Evolutionary conservation across 495 filamentous ascomycete species (phyloP), one percentile per base, ranked within the genome.

Genomic region (Neurospora tetraspora): DNA sequence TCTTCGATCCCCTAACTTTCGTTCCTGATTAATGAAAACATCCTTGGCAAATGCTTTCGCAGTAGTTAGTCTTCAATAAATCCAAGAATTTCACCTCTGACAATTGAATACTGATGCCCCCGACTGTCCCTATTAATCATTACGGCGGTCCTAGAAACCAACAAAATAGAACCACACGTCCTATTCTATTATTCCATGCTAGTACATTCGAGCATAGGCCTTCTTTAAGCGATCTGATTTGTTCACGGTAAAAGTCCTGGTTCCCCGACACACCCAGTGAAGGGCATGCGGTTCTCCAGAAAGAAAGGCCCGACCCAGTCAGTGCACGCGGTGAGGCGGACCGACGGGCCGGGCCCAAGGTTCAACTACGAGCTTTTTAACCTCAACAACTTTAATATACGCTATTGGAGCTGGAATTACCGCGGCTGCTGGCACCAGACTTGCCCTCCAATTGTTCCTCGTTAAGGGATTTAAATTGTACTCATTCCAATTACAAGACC

Each of bases 151-250:
- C 39, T 42, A 42, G 14, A 42, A 42, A 42, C 14, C 5, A 42
- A 42, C 5, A 42, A 42, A 42, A 42, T 42, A 42, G 39, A 75
- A 89, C 85, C 84, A 82, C 85, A 88, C 85, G 86, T 90, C 85
- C 87, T 90, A 90, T 89, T 90, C 83, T 87, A 90, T 90, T 89
- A 90, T 89, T 89, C 88, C 85, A 90, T 90, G 86, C 86, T 90
- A 89, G 89, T 87, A 85, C 89, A 90, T 90, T 87, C 85, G 85
- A 89, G 86, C 85, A 90, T 88, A 89, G 84, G 87, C 88, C 86
- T 90, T 87, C 88, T 90, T 90, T 89, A 85, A 89, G 88, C 85
- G 88, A 86, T 89, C 83, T 88, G 87, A 89, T 90, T 89, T 90
- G 88, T 89, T 89, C 85, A 89, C 83, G 87, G 85, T 89, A 90